phyloP scores from a whole-genome alignment of 495 filamentous ascomycete species.

The Daldinia grandis region DNA sequence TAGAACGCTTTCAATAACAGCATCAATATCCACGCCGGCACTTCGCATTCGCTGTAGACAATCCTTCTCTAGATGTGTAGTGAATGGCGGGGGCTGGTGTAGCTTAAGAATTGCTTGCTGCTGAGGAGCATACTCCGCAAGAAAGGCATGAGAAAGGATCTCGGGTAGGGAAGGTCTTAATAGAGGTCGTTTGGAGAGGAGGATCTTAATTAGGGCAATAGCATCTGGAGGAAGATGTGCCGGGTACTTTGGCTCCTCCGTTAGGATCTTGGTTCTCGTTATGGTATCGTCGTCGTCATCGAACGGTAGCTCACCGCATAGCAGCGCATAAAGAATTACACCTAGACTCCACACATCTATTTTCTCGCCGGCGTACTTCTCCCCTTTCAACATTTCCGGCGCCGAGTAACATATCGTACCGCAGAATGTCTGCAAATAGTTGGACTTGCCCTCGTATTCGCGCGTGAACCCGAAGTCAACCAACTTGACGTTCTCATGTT shows the following conservation, averaged over 20 bases:
- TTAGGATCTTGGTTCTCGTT: constrained; percentile 85
- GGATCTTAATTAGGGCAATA: constrained; percentile 72
- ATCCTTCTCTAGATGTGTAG: constrained; percentile 88
- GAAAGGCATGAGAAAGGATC: constrained; percentile 87
- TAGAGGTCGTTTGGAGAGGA: constrained; percentile 89
- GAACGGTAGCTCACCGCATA: constrained; percentile 93
- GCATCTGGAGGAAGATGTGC: constrained; percentile 81
- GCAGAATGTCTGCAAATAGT: constrained; percentile 96
- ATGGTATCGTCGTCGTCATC: constrained; percentile 91
- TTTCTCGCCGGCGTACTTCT: constrained; percentile 97
- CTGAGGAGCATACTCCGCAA: constrained; percentile 84
- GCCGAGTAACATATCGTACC: constrained; percentile 98
- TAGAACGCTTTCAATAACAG: constrained; percentile 92
- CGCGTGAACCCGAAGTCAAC: constrained; percentile 98
- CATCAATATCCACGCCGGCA: constrained; percentile 92
- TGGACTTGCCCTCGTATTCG: constrained; percentile 95
- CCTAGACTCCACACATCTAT: constrained; percentile 99
- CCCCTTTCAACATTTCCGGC: constrained; percentile 97
- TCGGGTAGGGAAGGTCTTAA: constrained; percentile 86
- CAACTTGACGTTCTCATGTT: constrained; percentile 97
- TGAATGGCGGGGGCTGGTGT: constrained; percentile 83
- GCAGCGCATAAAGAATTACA: constrained; percentile 91
- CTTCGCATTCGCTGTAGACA: constrained; percentile 93
- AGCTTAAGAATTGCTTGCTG: constrained; percentile 91
- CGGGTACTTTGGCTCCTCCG: constrained; percentile 83